Evolutionary conservation across 441 rosid genomes (phyloP).

Genomic region (Euphorbia schlechtendalii): DNA sequence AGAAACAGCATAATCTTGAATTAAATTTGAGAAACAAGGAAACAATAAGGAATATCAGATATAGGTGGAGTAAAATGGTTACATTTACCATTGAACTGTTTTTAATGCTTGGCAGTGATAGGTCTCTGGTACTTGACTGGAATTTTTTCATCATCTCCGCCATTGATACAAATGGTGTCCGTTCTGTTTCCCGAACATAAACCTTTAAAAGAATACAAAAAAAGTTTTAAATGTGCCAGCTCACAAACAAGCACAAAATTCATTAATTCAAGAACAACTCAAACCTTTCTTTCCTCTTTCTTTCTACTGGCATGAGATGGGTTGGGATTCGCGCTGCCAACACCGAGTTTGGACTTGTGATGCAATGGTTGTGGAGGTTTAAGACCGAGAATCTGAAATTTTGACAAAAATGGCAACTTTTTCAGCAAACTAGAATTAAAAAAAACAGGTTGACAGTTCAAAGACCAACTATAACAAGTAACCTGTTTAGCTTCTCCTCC

Average conservation of each 20-base stretch:
- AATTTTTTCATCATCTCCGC: constrained; percentile 91
- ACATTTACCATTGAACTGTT: constrained; percentile 45
- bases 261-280: constrained; percentile 10
- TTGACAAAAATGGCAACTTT: constrained; percentile 7
- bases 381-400: constrained; percentile 65
- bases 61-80: constrained; percentile 15
- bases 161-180: constrained; percentile 66
- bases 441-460: neutral
- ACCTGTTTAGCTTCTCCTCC: constrained; percentile 92
- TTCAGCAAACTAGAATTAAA: constrained; percentile 1
- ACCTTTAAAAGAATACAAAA: constrained; percentile 35
- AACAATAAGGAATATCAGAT: constrained; percentile 2
- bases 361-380: constrained; percentile 54
- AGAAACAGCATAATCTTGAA: too few species aligned
- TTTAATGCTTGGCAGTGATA: constrained; percentile 42
- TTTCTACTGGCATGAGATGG: constrained; percentile 37
- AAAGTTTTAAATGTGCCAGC: neutral
- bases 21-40: too few species aligned
- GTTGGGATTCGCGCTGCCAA: constrained; percentile 35
- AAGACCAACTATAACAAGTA: constrained; percentile 6
- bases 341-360: constrained; percentile 81
- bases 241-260: neutral
- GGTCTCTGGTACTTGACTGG: constrained; percentile 74
- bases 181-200: constrained; percentile 54
- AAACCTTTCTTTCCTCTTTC: constrained; percentile 81